A percentile compares a stretch with the other conserved stretches of the same genome.
Conservation (phyloP, 176 grass and related monocot genomes). For the Hsuehochloa calcarea region DNA sequence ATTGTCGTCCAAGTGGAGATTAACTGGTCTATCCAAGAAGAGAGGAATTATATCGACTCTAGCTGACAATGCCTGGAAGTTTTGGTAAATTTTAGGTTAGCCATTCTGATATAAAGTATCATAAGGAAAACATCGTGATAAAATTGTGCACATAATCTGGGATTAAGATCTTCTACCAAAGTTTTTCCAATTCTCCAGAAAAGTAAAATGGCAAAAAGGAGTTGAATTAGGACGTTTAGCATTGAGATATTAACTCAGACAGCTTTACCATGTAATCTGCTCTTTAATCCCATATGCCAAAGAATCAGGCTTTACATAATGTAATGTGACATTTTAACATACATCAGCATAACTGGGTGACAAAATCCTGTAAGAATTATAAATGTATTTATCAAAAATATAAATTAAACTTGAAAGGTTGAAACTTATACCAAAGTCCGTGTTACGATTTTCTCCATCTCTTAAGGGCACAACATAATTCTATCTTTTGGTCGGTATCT, state of each 20-base stretch:
- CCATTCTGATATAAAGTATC: conserved; percentile 20
- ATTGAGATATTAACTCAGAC: conserved; percentile 3
- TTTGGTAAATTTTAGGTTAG: conserved; percentile 44
- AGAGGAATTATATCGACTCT: conserved; percentile 82
- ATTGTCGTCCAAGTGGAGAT: conserved; percentile 56
- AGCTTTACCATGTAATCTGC: background rate
- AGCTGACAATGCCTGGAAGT: conserved; percentile 66
- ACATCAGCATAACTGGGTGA: background rate
- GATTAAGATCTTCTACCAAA: background rate
- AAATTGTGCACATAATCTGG: background rate
- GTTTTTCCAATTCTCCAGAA: background rate
- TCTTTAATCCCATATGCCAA: background rate
- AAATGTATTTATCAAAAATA: background rate
- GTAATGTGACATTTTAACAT: background rate
- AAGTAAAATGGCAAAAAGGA: background rate
- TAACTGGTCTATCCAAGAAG: conserved; percentile 63
- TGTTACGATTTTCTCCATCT: background rate
- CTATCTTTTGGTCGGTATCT: background rate
- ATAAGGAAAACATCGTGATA: background rate
- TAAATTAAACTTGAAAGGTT: background rate
- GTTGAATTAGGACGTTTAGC: background rate
- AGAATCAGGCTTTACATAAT: background rate
- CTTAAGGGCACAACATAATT: background rate
- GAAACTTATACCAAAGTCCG: background rate
- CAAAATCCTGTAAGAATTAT: background rate